phyloP scores from a whole-genome alignment of 257 asterid genomes.

The Plantago elongata region DNA sequence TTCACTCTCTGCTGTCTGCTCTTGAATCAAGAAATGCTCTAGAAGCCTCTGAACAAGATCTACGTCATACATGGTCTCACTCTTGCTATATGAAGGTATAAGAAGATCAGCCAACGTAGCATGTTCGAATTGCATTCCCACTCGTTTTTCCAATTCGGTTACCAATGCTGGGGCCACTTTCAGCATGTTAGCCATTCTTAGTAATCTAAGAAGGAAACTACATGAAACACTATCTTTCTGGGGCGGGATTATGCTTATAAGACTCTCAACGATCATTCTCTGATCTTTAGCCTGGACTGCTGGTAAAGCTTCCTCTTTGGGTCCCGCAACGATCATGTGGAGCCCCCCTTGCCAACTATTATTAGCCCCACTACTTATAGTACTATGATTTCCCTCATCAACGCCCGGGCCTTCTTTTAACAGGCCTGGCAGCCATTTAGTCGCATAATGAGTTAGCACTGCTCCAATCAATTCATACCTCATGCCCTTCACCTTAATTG shows the following conservation, averaged over 20 bases:
- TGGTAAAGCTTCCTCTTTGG: conserved; percentile 39
- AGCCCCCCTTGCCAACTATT: conserved; percentile 78
- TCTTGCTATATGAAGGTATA: conserved; percentile 61
- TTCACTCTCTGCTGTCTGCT: conserved; percentile 54
- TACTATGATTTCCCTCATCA: conserved; percentile 38
- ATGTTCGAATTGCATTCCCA: conserved; percentile 93
- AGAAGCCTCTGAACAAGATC: conserved; percentile 88
- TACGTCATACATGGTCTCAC: conserved; percentile 66
- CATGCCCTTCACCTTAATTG: conserved; percentile 93
- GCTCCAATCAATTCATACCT: conserved; percentile 79
- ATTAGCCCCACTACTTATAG: conserved; percentile 21
- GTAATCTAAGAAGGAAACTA: conserved; percentile 70
- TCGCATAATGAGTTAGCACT: conserved; percentile 61
- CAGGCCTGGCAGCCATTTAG: conserved; percentile 76
- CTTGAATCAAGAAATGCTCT: conserved; percentile 91
- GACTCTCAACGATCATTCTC: conserved; percentile 79
- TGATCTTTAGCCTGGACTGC: conserved; percentile 67
- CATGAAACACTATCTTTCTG: conserved; percentile 83
- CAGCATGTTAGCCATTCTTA: conserved; percentile 75
- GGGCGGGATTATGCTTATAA: conserved; percentile 84
- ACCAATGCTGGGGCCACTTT: conserved; percentile 87
- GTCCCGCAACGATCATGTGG: conserved; percentile 67
- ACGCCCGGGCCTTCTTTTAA: conserved; percentile 40
- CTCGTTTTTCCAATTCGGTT: conserved; percentile 86
- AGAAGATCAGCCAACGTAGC: conserved; percentile 72